Percentiles rank a stretch among this genome's conserved stretches.
These are phyloP conservation scores for Singerocomus inundabilis DNA, from an alignment of 1,284 basidiomycete species.

Conservation along the genomic window DNA sequence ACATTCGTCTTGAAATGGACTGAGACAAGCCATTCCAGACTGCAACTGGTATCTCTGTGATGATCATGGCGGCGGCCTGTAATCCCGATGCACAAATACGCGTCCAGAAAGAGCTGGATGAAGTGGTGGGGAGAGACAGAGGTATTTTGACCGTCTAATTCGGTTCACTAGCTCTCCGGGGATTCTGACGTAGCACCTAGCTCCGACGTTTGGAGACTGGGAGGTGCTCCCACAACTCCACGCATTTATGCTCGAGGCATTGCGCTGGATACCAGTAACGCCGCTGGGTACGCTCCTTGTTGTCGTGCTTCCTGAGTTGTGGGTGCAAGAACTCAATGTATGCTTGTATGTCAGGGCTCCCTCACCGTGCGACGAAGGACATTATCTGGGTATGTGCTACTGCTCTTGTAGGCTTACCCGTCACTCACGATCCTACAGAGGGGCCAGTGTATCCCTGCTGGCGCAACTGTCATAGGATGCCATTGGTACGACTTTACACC, in stretches of 20 bases:
- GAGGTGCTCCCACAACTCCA: background rate
- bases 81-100: conserved; percentile 53
- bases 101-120: conserved; percentile 62
- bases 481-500: conserved; percentile 8
- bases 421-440: conserved; percentile 2
- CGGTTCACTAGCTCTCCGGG: background rate
- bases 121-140: conserved; percentile 53
- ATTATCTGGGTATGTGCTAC: conserved; percentile 35
- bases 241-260: conserved; percentile 36
- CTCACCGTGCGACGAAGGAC: conserved; percentile 38
- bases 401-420: background rate
- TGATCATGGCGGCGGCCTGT: conserved; percentile 62
- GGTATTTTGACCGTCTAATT: background rate
- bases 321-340: background rate
- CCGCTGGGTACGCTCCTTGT: conserved; percentile 14
- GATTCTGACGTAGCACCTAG: background rate
- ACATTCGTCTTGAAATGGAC: background rate
- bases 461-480: conserved; percentile 11
- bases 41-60: conserved; percentile 54
- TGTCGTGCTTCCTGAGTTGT: background rate
- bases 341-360: conserved; percentile 26
- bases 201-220: background rate
- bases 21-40: conserved; percentile 33
- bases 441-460: conserved; percentile 15
- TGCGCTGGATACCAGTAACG: conserved; percentile 40